Percentiles rank a stretch among this genome's conserved stretches.
Conservation (phyloP, 2,329 filamentous ascomycete genomes). For the Blumeriella jaapii region DNA sequence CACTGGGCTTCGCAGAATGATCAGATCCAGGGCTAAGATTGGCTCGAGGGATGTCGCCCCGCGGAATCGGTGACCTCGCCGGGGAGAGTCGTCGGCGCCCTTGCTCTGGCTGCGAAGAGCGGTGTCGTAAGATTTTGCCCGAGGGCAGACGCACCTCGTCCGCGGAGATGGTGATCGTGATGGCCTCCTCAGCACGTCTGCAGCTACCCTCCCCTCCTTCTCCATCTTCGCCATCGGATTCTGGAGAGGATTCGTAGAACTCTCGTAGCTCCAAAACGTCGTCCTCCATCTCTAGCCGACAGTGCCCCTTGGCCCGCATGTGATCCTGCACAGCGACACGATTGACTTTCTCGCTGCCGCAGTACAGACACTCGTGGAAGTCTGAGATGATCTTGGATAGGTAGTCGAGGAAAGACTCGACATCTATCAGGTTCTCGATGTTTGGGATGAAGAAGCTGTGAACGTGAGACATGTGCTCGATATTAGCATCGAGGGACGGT, state of each 20-base stretch:
- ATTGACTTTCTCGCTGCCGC: conserved; percentile 33
- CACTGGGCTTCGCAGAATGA: background rate
- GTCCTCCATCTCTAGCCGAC: conserved; percentile 28
- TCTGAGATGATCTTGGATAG: conserved; percentile 36
- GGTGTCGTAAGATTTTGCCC: conserved; percentile 28
- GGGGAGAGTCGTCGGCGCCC: background rate
- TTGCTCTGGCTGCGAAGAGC: conserved; percentile 9
- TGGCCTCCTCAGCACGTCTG: background rate
- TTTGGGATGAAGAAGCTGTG: conserved; percentile 37
- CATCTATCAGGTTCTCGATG: conserved; percentile 33
- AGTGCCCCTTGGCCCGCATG: conserved; percentile 39
- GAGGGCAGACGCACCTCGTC: conserved; percentile 28
- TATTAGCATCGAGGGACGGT: conserved; percentile 28
- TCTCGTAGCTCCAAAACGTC: conserved; percentile 1
- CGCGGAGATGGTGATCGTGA: background rate
- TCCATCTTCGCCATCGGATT: conserved; percentile 8
- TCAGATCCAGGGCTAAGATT: background rate
- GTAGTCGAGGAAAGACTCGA: conserved; percentile 36
- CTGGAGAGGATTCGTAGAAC: conserved; percentile 3
- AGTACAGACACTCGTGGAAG: conserved; percentile 40
- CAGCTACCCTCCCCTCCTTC: conserved; percentile 9
- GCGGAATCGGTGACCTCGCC: background rate
- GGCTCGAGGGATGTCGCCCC: background rate
- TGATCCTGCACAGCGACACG: conserved; percentile 38
- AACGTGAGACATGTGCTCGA: conserved; percentile 36